Evolutionary conservation across 441 rosid genomes (phyloP).

Genomic region (Corymbia citriodora): DNA sequence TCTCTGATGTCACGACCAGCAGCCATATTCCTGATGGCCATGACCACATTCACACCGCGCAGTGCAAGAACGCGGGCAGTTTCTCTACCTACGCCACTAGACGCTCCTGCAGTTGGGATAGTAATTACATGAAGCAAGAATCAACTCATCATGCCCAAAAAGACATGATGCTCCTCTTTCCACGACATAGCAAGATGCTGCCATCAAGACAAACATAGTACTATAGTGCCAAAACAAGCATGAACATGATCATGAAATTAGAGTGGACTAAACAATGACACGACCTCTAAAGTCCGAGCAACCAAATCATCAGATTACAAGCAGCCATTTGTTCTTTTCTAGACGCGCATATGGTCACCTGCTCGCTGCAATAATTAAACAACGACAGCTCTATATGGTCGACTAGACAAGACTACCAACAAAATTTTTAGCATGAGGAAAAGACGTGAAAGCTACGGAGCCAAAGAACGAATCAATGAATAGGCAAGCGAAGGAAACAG

Average conservation of each 20-base stretch:
- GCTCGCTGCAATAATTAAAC: background rate
- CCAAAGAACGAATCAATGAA: background rate
- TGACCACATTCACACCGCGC: slow-evolving; percentile 58
- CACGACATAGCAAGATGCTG: background rate
- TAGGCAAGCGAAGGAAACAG: background rate
- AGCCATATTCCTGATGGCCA: slow-evolving; percentile 62
- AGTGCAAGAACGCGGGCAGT: slow-evolving; percentile 63
- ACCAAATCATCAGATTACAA: background rate
- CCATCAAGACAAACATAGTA: background rate
- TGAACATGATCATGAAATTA: background rate
- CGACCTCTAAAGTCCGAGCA: background rate
- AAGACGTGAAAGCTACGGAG: background rate
- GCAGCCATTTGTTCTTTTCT: background rate
- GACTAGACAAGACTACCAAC: background rate
- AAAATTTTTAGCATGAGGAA: background rate
- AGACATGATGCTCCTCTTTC: background rate
- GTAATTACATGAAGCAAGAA: background rate
- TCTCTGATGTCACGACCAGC: slow-evolving; percentile 44
- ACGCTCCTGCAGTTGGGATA: slow-evolving; percentile 37
- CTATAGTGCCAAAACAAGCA: background rate
- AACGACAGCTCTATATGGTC: background rate
- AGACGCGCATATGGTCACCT: background rate
- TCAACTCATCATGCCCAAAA: background rate
- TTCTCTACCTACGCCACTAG: slow-evolving; percentile 71
- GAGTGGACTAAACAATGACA: background rate